A percentile compares a stretch with the other conserved stretches of the same genome.
Evolutionary conservation across 2,329 filamentous ascomycete genomes (phyloP).

Genomic region (Cylindrodendrum hubeiense): DNA sequence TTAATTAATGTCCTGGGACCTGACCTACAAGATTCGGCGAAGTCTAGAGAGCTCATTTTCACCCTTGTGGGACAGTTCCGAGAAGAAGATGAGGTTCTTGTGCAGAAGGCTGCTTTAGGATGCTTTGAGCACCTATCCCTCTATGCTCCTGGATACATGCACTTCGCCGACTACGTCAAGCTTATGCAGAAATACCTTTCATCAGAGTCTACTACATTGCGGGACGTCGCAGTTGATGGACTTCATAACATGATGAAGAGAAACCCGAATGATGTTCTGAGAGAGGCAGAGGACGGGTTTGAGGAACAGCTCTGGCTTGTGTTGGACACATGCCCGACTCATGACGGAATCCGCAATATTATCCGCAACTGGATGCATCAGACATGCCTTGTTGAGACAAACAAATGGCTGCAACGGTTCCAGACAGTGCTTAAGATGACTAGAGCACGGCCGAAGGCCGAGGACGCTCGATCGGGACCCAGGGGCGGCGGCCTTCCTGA

Average conservation of each 20-base stretch:
- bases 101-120: constrained; percentile 81
- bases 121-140: constrained; percentile 93
- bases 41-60: constrained; percentile 92
- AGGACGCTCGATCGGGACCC: constrained; percentile 59
- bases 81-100: constrained; percentile 75
- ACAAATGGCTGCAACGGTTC: constrained; percentile 88
- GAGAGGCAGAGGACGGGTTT: constrained; percentile 80
- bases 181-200: constrained; percentile 83
- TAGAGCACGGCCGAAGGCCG: constrained; percentile 72
- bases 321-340: constrained; percentile 81
- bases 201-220: constrained; percentile 75
- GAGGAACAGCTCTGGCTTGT: constrained; percentile 94
- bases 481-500: constrained; percentile 72
- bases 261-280: constrained; percentile 85
- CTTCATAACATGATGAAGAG: constrained; percentile 96
- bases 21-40: constrained; percentile 91
- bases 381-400: constrained; percentile 83
- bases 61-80: constrained; percentile 88
- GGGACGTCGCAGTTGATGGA: constrained; percentile 86
- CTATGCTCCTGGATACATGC: constrained; percentile 89
- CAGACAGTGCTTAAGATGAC: constrained; percentile 93
- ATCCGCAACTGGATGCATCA: constrained; percentile 95
- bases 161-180: constrained; percentile 86
- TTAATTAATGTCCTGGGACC: constrained; percentile 96
- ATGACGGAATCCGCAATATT: constrained; percentile 86